Percentiles rank a stretch among this genome's conserved stretches.
Evolutionary conservation across 176 grass and related monocot genomes (phyloP).

Genomic region (Oryza meridionalis): DNA sequence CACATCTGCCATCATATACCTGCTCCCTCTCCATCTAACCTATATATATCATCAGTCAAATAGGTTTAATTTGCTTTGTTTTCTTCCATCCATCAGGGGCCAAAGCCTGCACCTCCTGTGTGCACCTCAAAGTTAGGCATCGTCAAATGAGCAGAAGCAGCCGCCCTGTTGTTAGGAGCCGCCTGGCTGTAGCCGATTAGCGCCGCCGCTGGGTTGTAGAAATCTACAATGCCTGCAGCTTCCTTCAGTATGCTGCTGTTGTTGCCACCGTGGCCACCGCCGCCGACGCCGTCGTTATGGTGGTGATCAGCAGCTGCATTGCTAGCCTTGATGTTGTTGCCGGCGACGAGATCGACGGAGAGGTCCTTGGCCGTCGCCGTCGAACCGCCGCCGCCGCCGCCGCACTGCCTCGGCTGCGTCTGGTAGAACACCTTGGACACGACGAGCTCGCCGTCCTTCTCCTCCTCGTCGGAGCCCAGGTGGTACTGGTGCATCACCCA

Average conservation of each 20-base stretch:
- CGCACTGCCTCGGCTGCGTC: constrained; percentile 94
- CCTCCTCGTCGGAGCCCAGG: constrained; percentile 92
- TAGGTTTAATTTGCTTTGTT: constrained; percentile 4
- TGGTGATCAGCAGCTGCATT: constrained; percentile 17
- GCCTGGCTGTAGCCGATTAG: constrained; percentile 73
- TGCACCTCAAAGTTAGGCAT: constrained; percentile 85
- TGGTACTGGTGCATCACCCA: constrained; percentile 99
- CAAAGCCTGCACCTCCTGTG: constrained; percentile 67
- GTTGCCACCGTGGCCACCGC: background rate
- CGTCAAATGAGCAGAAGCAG: constrained; percentile 53
- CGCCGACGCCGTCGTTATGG: constrained; percentile 32
- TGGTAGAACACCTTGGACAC: constrained; percentile 99
- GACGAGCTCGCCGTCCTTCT: constrained; percentile 98
- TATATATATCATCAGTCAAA: constrained; percentile 46
- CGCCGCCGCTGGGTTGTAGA: constrained; percentile 57
- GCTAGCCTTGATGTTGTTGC: constrained; percentile 22
- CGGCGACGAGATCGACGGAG: constrained; percentile 15
- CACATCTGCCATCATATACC: constrained; percentile 18
- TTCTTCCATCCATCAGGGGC: constrained; percentile 56
- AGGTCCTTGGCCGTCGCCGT: constrained; percentile 35
- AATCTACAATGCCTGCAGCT: constrained; percentile 61
- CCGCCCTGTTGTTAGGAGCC: constrained; percentile 51
- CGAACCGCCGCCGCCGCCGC: constrained; percentile 54
- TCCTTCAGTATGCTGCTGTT: constrained; percentile 57
- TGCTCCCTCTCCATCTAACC: constrained; percentile 40